These are phyloP conservation scores for Pseudonitzschia pungens DNA, from an alignment of 108 stramenopile genomes.

Conservation along the genomic window DNA sequence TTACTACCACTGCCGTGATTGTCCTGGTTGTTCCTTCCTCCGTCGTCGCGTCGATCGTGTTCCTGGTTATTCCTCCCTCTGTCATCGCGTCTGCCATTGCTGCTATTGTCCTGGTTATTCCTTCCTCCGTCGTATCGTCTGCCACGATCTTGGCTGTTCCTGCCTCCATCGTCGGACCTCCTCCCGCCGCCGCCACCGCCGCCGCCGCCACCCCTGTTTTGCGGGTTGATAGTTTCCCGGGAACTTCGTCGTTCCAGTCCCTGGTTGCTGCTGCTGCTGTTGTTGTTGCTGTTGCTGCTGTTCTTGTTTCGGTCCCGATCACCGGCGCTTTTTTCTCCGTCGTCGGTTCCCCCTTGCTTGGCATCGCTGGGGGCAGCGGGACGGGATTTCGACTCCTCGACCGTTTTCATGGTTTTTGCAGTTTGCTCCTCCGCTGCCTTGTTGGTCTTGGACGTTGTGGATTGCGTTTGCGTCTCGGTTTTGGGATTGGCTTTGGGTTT, in stretches of 20 bases:
- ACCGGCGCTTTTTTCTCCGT: background rate
- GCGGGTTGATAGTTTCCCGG: background rate
- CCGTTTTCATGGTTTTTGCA: no score
- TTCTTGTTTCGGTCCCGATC: background rate
- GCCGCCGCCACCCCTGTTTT: background rate
- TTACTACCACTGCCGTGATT: no score
- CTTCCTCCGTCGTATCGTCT: background rate
- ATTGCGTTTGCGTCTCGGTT: background rate
- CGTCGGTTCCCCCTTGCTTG: background rate
- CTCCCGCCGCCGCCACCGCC: slow-evolving; percentile 9
- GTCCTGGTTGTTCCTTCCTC: slow-evolving; percentile 9
- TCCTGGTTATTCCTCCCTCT: background rate
- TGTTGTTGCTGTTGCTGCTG: slow-evolving; percentile 2
- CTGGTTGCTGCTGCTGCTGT: slow-evolving; percentile 1
- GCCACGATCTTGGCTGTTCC: slow-evolving; percentile 3
- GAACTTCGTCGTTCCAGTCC: slow-evolving; percentile 8
- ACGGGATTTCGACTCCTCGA: no score
- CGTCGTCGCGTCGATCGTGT: slow-evolving; percentile 10
- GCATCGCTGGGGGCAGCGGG: no score
- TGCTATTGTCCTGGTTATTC: background rate
- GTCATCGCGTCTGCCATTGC: slow-evolving; percentile 2
- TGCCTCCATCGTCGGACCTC: background rate
- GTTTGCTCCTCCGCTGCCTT: no score
- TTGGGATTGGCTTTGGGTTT: background rate
- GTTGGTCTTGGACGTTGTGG: no score